Base-by-base conservation (phyloP, 2,329 filamentous ascomycete genomes). In the Hirsutella minnesotensis region DNA sequence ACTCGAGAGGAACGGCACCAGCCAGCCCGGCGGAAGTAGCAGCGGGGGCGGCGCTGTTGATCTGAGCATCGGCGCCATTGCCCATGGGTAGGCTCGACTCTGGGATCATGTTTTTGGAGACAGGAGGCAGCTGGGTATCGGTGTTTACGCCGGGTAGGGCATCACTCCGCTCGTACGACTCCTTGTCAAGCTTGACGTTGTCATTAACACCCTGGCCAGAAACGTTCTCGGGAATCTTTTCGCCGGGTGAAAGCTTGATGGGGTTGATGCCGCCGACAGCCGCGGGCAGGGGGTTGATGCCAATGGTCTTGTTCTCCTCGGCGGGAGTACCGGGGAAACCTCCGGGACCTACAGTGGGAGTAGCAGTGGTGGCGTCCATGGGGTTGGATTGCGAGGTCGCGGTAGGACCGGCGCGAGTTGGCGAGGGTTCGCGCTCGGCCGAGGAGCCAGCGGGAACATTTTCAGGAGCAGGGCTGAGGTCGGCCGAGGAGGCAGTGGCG, bases 151-250 rank as follows among this genome's bases (percentile, higher is more conserved):
- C 74, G 40, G 73, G 70, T 35, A 80, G 62, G 44, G 79, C 74
- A 55, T 83, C 83, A 49, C 81, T 79, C 62, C 85, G 85, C 61
- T 94, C 83, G 63, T 95, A 96, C 2, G 86, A 90, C 52, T 80
- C 85, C 61, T 87, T 75, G 60, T 95, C 89, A 18, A 86, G 75
- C 55, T 81, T 77, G 56, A 95, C 75, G 40, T 87, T 81, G 46
- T 68, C 68, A 59, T 86, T 82, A 53, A 77, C 68, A 50, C 82
- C 81, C 60, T 85, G 83, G 41, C 72, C 63, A 39, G 79, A 79
- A 52, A 88, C 56, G 21, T 73, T 73, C 39, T 84, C 72, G 34
- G 89, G 89, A 9, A 95, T 75, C 60, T 81, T 79, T 67, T 94
- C 86, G 53, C 88, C 88, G 4, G 89, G 83, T 20, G 75, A 73